Evolutionary conservation across 2,329 filamentous ascomycete species (phyloP), one percentile per base, ranked within the genome.

Genomic region (Colletotrichum limetticola): DNA sequence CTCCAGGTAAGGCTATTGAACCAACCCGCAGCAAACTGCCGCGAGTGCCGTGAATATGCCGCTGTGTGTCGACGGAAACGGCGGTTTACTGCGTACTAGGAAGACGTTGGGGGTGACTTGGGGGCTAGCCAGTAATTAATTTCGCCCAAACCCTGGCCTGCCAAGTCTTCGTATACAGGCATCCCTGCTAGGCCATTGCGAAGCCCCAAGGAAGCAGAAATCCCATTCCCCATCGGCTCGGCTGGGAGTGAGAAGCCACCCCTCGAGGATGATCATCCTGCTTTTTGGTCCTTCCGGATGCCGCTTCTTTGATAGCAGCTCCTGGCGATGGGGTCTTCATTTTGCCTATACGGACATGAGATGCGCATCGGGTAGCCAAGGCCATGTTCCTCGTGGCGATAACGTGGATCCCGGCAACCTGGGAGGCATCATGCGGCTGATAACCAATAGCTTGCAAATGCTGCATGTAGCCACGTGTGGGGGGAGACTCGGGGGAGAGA

Each of bases 331-430:
- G 62, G 22, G 68, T 71, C 37, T 49, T 61, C 56, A 61, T 46
- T 24, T 61, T 49, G 30, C 26, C 19, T 61, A 9, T 49, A 63
- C 62, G 63, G 68, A 67, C 55, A 66, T 57, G 22, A 46, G 24
- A 63, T 67, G 63, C 68, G 46, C 46, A 42, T 71, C 55, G 22
- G 62, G 46, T 26, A 71, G 56, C 35, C 56, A 71, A 71, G 46
- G 32, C 68, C 56, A 56, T 57, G n/a, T 56, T 61, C 56, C 55
- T 71, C 63, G 62, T 71, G 62, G 68, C 62, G 46, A 49, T 14
- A 67, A 22, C 42, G 42, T 66, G 22, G 46, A 67, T 42, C 56
- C 46, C 46, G 49, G 35, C 19, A 32, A n/a, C 19, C 14, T 42
- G n/a, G 35, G 32, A 67, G 56, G 32, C 1, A 61, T 61, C 56